These are phyloP conservation scores for Beauveria rudraprayagi DNA, from an alignment of 2,329 filamentous ascomycete genomes.

Conservation along the genomic window DNA sequence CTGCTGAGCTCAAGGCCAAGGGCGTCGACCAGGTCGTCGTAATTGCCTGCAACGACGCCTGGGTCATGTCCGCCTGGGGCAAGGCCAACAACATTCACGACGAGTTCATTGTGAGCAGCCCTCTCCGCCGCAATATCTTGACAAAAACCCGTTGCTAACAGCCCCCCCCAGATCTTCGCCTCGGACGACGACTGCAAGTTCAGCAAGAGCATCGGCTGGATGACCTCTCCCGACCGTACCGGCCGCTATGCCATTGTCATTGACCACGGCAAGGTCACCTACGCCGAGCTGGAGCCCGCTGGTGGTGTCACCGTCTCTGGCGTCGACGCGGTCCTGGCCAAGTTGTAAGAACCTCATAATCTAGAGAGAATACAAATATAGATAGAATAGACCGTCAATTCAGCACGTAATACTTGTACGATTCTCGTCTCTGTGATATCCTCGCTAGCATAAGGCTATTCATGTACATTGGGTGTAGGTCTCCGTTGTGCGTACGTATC, in stretches of 20 bases:
- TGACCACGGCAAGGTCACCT: conserved; percentile 75
- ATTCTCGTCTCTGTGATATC: too few species aligned
- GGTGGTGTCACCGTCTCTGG: conserved; percentile 40
- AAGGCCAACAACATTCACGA: conserved; percentile 76
- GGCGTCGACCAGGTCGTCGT: conserved; percentile 76
- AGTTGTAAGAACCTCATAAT: conserved; percentile 33
- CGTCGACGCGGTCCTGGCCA: conserved; percentile 45
- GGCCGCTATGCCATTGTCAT: conserved; percentile 73
- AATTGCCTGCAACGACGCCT: conserved; percentile 78
- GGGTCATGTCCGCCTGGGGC: conserved; percentile 82
- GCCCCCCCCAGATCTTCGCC: conserved; percentile 55
- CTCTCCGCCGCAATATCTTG: background rate
- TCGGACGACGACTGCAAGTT: conserved; percentile 63
- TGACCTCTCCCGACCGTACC: conserved; percentile 58
- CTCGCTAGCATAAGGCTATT: too few species aligned
- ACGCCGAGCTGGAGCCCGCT: conserved; percentile 65
- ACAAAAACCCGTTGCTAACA: background rate
- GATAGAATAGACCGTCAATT: conserved; percentile 2
- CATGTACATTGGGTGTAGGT: too few species aligned
- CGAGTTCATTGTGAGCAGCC: conserved; percentile 50
- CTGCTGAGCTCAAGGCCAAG: conserved; percentile 64
- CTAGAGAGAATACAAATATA: conserved; percentile 1
- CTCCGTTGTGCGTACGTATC: too few species aligned
- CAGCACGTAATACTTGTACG: background rate
- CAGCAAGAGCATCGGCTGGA: conserved; percentile 72